Evolutionary conservation across 2,329 filamentous ascomycete genomes (phyloP).

Genomic region (Sordariomycetes sp.): DNA sequence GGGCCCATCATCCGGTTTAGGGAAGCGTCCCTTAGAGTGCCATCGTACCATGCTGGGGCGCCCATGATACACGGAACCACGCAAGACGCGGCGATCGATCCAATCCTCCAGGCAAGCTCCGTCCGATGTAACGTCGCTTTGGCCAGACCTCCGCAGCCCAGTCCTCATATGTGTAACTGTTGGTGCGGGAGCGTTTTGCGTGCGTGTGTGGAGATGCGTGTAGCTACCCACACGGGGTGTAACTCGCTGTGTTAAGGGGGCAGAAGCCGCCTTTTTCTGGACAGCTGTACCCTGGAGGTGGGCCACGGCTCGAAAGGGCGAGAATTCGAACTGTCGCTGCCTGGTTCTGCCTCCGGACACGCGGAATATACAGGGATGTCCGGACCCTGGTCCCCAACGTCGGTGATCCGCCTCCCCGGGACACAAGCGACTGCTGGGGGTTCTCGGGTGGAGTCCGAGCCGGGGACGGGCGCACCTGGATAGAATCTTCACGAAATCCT

Average conservation of each 20-base stretch:
- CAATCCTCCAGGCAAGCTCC: background rate
- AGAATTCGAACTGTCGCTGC: background rate
- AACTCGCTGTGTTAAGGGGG: too few species aligned
- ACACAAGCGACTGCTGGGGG: background rate
- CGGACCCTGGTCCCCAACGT: background rate
- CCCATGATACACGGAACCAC: background rate
- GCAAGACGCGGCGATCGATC: background rate
- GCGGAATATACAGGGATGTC: background rate
- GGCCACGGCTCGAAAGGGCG: too few species aligned
- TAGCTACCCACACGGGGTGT: too few species aligned
- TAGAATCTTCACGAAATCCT: background rate
- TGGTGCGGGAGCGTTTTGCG: background rate
- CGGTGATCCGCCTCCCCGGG: background rate
- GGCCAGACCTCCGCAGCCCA: background rate
- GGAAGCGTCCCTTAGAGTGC: background rate
- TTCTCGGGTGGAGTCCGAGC: background rate
- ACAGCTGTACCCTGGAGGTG: too few species aligned
- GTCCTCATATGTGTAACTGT: background rate
- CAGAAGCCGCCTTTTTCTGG: too few species aligned
- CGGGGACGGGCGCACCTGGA: background rate
- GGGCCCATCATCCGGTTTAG: background rate
- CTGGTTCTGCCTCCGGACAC: background rate
- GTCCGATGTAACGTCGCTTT: background rate
- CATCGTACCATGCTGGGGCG: background rate
- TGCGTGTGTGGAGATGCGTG: background rate